These are phyloP conservation scores for Silene vulgaris DNA, from an alignment of 179 eudicot species.

Conservation along the genomic window DNA sequence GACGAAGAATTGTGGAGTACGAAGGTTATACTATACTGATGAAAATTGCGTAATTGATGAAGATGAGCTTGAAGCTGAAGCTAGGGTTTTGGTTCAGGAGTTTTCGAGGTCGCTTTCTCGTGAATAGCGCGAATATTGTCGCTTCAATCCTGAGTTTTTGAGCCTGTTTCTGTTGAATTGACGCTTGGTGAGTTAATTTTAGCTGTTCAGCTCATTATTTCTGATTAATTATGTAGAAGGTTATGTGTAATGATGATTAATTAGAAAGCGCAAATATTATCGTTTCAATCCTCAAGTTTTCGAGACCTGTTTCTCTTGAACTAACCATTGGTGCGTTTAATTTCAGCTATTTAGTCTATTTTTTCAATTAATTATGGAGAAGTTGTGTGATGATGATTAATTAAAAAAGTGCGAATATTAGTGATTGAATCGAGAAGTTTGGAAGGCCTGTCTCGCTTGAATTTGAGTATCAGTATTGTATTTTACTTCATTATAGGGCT, in stretches of 20 bases:
- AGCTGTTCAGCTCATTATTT: no score
- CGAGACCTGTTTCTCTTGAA: not conserved
- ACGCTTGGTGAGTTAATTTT: not conserved
- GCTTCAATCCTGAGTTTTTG: no score
- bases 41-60: slow-evolving; percentile 35
- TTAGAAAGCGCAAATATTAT: not conserved
- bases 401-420: not conserved
- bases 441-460: not conserved
- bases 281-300: not conserved
- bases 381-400: not conserved
- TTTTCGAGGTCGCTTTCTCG: slow-evolving; percentile 52
- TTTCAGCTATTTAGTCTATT: not conserved
- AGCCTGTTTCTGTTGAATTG: not conserved
- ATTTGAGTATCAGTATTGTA: not conserved
- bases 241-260: not conserved
- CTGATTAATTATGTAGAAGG: no score
- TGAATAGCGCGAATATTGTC: slow-evolving; percentile 3
- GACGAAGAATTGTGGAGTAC: slow-evolving; percentile 33
- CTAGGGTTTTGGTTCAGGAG: slow-evolving; percentile 47
- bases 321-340: no score
- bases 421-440: not conserved
- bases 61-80: slow-evolving; percentile 71
- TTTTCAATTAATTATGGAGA: not conserved
- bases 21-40: slow-evolving; percentile 17
- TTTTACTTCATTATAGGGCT: not conserved